Percentiles rank a stretch among this genome's conserved stretches.
Conservation (phyloP, 371 early-diverging fungal species). For the Mycotypha africana region DNA sequence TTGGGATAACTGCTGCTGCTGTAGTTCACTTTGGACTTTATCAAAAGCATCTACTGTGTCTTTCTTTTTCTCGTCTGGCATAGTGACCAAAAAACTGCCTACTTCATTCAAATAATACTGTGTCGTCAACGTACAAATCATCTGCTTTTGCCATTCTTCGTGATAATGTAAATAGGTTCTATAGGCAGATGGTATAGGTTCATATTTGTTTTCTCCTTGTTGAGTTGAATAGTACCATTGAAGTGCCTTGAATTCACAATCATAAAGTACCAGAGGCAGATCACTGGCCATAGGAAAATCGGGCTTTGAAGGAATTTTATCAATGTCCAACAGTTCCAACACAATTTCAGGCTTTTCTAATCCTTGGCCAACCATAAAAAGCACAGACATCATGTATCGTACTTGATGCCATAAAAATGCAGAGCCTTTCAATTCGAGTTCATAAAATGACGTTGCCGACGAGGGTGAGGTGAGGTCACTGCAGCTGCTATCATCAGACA, state of each 20-base stretch:
- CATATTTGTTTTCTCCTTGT: conserved; percentile 1
- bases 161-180: conserved; percentile 41
- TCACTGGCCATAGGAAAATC: conserved; percentile 73
- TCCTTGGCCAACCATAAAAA: conserved; percentile 77
- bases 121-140: conserved; percentile 42
- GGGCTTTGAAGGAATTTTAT: conserved; percentile 29
- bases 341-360: conserved; percentile 36
- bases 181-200: conserved; percentile 25
- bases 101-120: conserved; percentile 21
- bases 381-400: conserved; percentile 90
- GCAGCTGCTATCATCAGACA: conserved; percentile 11
- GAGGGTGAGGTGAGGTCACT: too few species aligned
- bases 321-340: conserved; percentile 29
- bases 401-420: conserved; percentile 98
- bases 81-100: conserved; percentile 10
- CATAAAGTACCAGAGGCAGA: conserved; percentile 79
- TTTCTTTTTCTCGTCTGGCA: conserved; percentile 9
- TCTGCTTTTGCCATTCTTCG: conserved; percentile 47
- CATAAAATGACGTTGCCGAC: conserved; percentile 54
- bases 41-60: conserved; percentile 9
- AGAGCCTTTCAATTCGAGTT: conserved; percentile 68
- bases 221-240: conserved; percentile 42
- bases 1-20: background rate
- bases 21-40: conserved; percentile 1
- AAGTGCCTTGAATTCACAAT: conserved; percentile 73